Base-by-base conservation (phyloP, 2,329 filamentous ascomycete genomes). In the Paecilomyces variotii region DNA sequence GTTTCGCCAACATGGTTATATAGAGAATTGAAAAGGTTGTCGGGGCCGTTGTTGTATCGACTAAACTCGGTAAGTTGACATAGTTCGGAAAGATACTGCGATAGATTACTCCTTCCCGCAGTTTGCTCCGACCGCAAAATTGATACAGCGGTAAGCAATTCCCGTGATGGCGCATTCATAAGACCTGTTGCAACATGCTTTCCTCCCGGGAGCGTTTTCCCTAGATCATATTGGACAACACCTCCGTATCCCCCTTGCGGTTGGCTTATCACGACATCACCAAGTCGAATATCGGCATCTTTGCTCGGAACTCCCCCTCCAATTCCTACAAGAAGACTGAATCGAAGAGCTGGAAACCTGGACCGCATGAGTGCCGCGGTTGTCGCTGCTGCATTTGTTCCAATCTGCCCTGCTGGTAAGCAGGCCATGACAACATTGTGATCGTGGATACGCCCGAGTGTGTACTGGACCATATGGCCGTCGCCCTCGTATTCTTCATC, bases 321-420 rank as follows among this genome's bases (percentile, higher is more conserved):
- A 39, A 80, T 74, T 19, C 77, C 77, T 0, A 80, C 76, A 69
- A 80, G 71, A 1, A 80, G 65, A 2, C 70, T 67, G 27, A 63
- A 54, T 14, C 58, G 30, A 11, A 66, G 59, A 12, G 56, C 61
- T 45, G 61, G 63, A 55, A 64, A 72, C 49, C 39, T 59, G 11
- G 32, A 58, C 56, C 51, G 27, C 32, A 68, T 58, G 11, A 62
- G 51, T 9, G 55, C 53, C 2, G 62, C 63, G 0, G 65, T 60
- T 1, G 35, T 49, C 1, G 64, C 60, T 4, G 64, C 58, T 2
- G 63, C 59, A 2, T 34, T 58, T 9, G 59, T 75, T 11, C 75
- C 76, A 49, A 69, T 69, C 24, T 61, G 60, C 24, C 73, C 68
- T 26, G 63, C 64, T 7, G 68, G 71, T 2, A 74, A 56, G 54